Percentiles rank a stretch among this genome's conserved stretches.
Conservation (phyloP, 176 grass and related monocot genomes). For the Rhynchospora pubera region DNA sequence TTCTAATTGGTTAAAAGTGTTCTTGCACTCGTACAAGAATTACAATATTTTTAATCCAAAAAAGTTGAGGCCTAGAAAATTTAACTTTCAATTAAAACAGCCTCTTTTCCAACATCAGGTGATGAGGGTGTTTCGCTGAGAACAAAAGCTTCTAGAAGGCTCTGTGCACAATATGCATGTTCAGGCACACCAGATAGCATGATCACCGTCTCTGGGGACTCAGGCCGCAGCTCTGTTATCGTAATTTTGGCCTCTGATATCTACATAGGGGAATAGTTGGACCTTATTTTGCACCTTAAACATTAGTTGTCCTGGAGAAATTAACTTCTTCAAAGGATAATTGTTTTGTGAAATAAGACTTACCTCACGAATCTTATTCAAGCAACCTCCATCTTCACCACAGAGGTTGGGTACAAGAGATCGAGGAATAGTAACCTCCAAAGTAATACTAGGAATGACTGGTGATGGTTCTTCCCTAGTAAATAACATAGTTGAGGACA, state of each 20-base stretch:
- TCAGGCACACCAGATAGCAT: slow-evolving; percentile 70
- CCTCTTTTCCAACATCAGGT: neutral
- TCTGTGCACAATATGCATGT: slow-evolving; percentile 79
- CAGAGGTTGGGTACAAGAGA: slow-evolving; percentile 53
- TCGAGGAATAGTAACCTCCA: slow-evolving; percentile 77
- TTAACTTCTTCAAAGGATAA: slow-evolving; percentile 5
- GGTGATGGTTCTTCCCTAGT: slow-evolving; percentile 34
- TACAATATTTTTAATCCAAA: slow-evolving; percentile 2
- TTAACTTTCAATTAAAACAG: neutral
- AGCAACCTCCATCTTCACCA: slow-evolving; percentile 83
- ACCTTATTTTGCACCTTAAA: neutral
- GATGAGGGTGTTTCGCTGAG: slow-evolving; percentile 54
- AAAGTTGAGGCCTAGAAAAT: neutral
- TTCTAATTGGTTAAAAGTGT: neutral
- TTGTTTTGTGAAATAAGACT: slow-evolving; percentile 20
- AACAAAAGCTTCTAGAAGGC: slow-evolving; percentile 92
- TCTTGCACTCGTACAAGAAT: slow-evolving; percentile 8
- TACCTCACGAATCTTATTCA: slow-evolving; percentile 72
- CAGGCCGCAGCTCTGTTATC: slow-evolving; percentile 53
- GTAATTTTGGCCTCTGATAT: slow-evolving; percentile 94
- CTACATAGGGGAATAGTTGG: slow-evolving; percentile 44
- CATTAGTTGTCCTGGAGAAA: neutral
- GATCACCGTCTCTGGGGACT: slow-evolving; percentile 57
- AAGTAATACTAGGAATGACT: slow-evolving; percentile 47
- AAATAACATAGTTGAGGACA: slow-evolving; percentile 38